phyloP scores from a whole-genome alignment of 306 rosid genomes.

The Acacia confusa region DNA sequence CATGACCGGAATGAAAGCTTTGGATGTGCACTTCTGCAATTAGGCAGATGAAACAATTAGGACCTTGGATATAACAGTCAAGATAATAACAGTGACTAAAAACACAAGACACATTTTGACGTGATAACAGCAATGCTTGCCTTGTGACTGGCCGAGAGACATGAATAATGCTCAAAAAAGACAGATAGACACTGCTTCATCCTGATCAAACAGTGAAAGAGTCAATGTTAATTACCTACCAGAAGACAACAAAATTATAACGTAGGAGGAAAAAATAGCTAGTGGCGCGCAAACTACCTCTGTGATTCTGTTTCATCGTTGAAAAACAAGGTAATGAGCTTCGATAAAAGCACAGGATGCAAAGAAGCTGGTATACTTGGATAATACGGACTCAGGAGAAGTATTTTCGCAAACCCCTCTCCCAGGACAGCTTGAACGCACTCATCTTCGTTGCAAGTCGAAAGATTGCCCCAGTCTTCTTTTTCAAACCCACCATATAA shows the following conservation, averaged over 20 bases:
- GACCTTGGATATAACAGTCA: background rate
- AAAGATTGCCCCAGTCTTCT: slow-evolving; percentile 53
- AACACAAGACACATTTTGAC: slow-evolving; percentile 16
- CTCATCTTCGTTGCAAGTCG: slow-evolving; percentile 63
- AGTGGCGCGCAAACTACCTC: slow-evolving; percentile 47
- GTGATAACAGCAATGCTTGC: slow-evolving; percentile 41
- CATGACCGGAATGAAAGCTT: slow-evolving; percentile 79
- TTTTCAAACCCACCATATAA: slow-evolving; percentile 68
- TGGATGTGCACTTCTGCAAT: slow-evolving; percentile 72
- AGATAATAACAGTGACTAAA: background rate
- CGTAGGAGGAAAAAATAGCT: background rate
- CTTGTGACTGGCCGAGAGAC: slow-evolving; percentile 78
- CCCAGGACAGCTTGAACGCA: slow-evolving; percentile 71
- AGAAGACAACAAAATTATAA: background rate
- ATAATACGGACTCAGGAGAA: slow-evolving; percentile 77
- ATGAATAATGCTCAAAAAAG: slow-evolving; percentile 92
- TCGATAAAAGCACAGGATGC: slow-evolving; percentile 68
- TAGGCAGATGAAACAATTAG: slow-evolving; percentile 25
- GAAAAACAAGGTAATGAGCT: slow-evolving; percentile 73
- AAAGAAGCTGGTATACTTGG: slow-evolving; percentile 67
- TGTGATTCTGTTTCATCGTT: slow-evolving; percentile 56
- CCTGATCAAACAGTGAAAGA: slow-evolving; percentile 43
- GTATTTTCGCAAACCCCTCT: slow-evolving; percentile 96
- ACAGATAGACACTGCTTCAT: slow-evolving; percentile 90
- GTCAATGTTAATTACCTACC: slow-evolving; percentile 19